Conservation (phyloP, 2,329 filamentous ascomycete species). For the Pyricularia grisea region DNA sequence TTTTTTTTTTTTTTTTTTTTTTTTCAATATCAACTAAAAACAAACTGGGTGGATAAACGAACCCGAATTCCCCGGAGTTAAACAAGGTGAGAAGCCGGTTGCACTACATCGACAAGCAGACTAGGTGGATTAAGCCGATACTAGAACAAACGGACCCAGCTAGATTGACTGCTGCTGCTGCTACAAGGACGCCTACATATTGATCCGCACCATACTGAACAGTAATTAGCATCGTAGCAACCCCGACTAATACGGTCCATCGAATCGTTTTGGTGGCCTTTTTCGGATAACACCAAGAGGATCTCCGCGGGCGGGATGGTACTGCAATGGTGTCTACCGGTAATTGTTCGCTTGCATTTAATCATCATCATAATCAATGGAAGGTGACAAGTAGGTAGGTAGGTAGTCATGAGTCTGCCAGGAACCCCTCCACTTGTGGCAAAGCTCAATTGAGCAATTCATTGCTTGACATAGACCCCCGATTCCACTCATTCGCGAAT, state of each 20-base stretch:
- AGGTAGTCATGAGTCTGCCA: not conserved
- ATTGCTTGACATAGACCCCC: not conserved
- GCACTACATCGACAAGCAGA: not conserved
- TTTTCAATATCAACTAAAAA: too few relatives aligned
- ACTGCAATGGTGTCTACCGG: not conserved
- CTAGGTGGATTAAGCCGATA: not conserved
- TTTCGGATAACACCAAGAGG: not conserved
- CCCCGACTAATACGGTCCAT: not conserved
- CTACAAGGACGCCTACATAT: too few relatives aligned
- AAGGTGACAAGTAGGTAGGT: too few relatives aligned
- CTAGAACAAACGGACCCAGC: not conserved
- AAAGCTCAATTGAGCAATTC: not conserved
- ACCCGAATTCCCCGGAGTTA: not conserved
- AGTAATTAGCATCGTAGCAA: not conserved
- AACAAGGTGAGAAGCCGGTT: not conserved
- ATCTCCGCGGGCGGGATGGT: not conserved
- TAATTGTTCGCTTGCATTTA: too few relatives aligned
- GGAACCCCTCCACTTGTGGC: not conserved
- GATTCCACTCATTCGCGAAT: not conserved
- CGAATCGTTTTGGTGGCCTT: not conserved
- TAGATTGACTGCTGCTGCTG: too few relatives aligned
- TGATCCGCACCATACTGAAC: too few relatives aligned
- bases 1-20: too few relatives aligned
- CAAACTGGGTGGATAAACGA: not conserved
- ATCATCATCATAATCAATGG: too few relatives aligned